Base-by-base conservation (phyloP, 129 eudicot genomes). In the Flaveria linearis region DNA sequence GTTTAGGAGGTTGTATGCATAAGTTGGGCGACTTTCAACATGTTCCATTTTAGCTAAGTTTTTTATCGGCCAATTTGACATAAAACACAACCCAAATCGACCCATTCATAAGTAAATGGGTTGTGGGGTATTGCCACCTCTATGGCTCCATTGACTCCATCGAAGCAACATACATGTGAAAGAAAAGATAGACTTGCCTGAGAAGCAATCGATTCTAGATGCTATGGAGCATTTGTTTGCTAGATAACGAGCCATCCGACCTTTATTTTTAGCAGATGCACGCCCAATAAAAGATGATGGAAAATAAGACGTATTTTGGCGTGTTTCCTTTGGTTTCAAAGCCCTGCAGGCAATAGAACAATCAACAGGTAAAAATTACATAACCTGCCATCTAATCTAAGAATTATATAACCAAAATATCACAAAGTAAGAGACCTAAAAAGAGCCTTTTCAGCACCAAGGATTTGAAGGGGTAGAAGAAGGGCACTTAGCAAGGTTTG, bases 191-290 rank as follows among this genome's bases (percentile, higher is more conserved):
- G 12, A 66, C 78, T 60, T 30, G 73, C 97, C 97, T 65, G 91
- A 82, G 84, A 94, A 94, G 68, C 97, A 94, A 73, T 94, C 98
- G 33, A 94, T 87, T 23, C 97, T 83, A 71, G 98, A 84, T 58
- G 98, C 97, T 71, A 94, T 94, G 0, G 97, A 94, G 79, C 97
- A 94, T 85, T 94, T 94, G 91, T 94, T 94, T 12, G 98, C 98
- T 68, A 94, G 96, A 86, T 94, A 94, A 17, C 98, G 97, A 76
- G 97, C 97, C 98, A 94, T 94, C 22, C 97, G 91, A 39, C 98
- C 98, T 83, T 94, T 94, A 75, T 94, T 94, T 43, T 76, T 73
- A 58, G 98, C 88, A 68, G 98, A 91, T 36, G 97, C 97, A 45
- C 97, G 93, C 6, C 97, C 98, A 83, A 94, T 91, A 79, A 91